phyloP scores from a whole-genome alignment of 768 basidiomycete genomes.

The Neoboletus subvelutipes region DNA sequence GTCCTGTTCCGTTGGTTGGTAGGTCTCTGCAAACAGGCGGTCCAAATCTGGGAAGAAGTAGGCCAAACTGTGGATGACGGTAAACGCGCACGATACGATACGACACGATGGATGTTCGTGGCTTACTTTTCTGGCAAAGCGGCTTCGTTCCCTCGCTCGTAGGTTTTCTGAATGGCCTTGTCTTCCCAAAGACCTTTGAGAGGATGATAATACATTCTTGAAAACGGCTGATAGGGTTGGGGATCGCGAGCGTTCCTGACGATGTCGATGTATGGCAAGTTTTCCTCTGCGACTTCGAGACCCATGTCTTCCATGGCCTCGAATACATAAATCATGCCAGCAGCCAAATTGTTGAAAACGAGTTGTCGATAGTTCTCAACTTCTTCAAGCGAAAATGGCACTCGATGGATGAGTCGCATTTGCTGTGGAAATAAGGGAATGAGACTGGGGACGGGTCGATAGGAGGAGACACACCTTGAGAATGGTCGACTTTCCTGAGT shows the following conservation, averaged over 20 bases:
- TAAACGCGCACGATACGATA: neutral
- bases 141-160: conserved; percentile 84
- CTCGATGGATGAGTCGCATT: conserved; percentile 93
- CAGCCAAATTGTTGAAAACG: conserved; percentile 88
- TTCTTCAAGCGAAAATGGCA: conserved; percentile 80
- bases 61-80: conserved; percentile 43
- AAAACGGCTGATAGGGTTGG: conserved; percentile 80
- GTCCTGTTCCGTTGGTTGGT: conserved; percentile 79
- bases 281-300: conserved; percentile 65
- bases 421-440: conserved; percentile 49
- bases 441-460: neutral
- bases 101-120: neutral
- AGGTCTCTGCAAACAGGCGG: conserved; percentile 72
- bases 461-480: conserved; percentile 64
- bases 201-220: conserved; percentile 60
- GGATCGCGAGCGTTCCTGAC: conserved; percentile 72
- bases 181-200: conserved; percentile 78
- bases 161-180: conserved; percentile 70
- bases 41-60: conserved; percentile 83
- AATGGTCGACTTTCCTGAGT: conserved; percentile 91
- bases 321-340: conserved; percentile 78
- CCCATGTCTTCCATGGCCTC: conserved; percentile 91
- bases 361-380: conserved; percentile 89
- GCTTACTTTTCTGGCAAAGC: conserved; percentile 87
- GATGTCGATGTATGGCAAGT: conserved; percentile 55